phyloP scores from a whole-genome alignment of 164 flowering plant genomes.

The Malania oleifera region DNA sequence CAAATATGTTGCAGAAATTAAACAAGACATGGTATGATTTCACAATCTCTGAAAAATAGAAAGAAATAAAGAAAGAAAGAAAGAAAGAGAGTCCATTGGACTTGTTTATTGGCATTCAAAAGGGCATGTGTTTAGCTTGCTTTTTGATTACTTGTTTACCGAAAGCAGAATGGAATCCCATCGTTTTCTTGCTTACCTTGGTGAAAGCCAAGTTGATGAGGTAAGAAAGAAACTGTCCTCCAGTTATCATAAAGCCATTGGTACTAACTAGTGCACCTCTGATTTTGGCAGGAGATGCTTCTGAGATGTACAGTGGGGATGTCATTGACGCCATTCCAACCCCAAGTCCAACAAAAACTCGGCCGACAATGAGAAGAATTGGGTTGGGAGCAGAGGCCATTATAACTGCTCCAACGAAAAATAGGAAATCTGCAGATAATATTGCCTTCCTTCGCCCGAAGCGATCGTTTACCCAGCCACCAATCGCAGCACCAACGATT shows the following conservation, averaged over 20 bases:
- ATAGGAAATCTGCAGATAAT: conserved; percentile 53
- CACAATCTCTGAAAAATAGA: too few relatives aligned
- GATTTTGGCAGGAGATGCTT: conserved; percentile 57
- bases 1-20: too few relatives aligned
- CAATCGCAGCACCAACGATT: conserved; percentile 59
- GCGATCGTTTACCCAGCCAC: conserved; percentile 56
- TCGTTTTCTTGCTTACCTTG: conserved; percentile 27
- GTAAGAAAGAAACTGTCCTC: conserved; percentile 76
- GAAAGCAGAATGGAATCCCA: too few relatives aligned
- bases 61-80: too few relatives aligned
- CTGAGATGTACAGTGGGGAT: conserved; percentile 61
- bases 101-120: too few relatives aligned
- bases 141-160: too few relatives aligned
- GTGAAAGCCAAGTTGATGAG: conserved; percentile 66
- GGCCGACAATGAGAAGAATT: conserved; percentile 41
- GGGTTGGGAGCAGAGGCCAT: conserved; percentile 59
- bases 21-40: too few relatives aligned
- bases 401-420: conserved; percentile 50
- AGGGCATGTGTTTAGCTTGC: too few relatives aligned
- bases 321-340: conserved; percentile 79
- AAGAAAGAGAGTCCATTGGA: too few relatives aligned
- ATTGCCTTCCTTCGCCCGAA: conserved; percentile 41
- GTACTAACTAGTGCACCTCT: conserved; percentile 66
- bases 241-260: conserved; percentile 64
- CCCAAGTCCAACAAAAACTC: conserved; percentile 54